A percentile compares a stretch with the other conserved stretches of the same genome.
These are phyloP conservation scores for Metschnikowia santaceciliae DNA, from an alignment of 805 yeast species.

Conservation along the genomic window DNA sequence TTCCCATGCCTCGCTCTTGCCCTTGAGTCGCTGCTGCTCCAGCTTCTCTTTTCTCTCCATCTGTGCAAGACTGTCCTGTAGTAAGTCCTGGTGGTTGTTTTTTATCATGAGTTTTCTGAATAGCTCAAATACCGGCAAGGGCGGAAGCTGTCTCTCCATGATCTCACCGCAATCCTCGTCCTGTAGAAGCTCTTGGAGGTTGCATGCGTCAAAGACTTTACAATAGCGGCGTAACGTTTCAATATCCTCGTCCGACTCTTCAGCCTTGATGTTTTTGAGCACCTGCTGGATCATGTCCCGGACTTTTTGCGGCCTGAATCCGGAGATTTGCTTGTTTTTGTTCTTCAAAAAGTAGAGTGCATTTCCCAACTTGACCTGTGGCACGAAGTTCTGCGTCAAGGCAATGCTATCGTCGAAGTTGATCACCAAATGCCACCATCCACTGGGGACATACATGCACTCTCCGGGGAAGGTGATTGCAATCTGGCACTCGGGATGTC, in stretches of 20 bases:
- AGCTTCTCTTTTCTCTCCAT: conserved; percentile 32
- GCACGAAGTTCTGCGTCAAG: conserved; percentile 85
- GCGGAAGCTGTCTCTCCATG: conserved; percentile 25
- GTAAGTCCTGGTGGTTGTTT: conserved; percentile 33
- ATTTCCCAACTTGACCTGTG: conserved; percentile 53
- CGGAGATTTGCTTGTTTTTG: conserved; percentile 71
- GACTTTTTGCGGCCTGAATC: conserved; percentile 62
- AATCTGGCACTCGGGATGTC: conserved; percentile 50
- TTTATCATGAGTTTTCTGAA: conserved; percentile 49
- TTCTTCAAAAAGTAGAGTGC: conserved; percentile 65
- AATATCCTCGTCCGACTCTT: conserved; percentile 12
- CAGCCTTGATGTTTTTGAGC: neutral
- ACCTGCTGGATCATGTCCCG: conserved; percentile 19
- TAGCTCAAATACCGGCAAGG: conserved; percentile 59
- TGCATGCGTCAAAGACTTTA: conserved; percentile 22
- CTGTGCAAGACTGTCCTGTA: conserved; percentile 30
- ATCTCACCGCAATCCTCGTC: conserved; percentile 67
- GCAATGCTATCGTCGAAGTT: conserved; percentile 82
- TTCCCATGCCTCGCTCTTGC: conserved; percentile 54
- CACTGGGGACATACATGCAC: conserved; percentile 86
- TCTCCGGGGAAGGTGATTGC: conserved; percentile 81
- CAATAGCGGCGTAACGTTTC: conserved; percentile 25
- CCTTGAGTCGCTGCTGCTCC: conserved; percentile 24
- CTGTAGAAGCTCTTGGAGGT: conserved; percentile 21
- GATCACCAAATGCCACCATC: conserved; percentile 97